Evolutionary conservation across 495 filamentous ascomycete genomes (phyloP), one percentile per base, ranked within the genome.

Genomic region (Chaetomidium leptoderma): DNA sequence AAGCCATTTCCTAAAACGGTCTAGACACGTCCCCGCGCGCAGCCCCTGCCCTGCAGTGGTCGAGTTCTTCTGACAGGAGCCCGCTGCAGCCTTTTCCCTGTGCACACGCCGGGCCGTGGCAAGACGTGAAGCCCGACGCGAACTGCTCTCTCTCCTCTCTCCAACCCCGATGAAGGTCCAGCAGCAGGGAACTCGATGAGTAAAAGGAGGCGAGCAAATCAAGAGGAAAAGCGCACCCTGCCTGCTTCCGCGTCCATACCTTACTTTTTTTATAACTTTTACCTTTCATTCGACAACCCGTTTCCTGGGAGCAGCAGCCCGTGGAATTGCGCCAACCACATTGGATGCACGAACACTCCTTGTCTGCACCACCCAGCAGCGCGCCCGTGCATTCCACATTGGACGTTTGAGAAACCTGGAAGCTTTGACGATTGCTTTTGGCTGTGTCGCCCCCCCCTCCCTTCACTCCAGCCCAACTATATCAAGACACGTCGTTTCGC

Each of bases 401-500:
- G 26, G 26, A 53, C 16, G 50, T 44, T 27, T 44, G 39, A 64
- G 54, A 61, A 61, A 63, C 63, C 57, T 65, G 66, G 51, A 60
- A 62, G 37, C 36, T 43, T 16, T 30, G 37, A 42, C 51, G 37
- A 16, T 53, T 57, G 33, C 55, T 60, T 57, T 60, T 57, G 64
- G 62, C 36, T 62, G 67, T 65, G 63, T 64, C 56, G 57, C 67
- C 67, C 69, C 70, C n/a, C 64, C 66, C 63, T 29, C 57, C 61
- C 55, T 55, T 19, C 44, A 16, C 57, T 62, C 62, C 70, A 77
- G 65, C 71, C 76, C 76, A 79, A 78, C 77, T 76, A 76, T 76
- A 78, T 79, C 77, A 77, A 76, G 76, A 79, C 76, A 79, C 77
- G 75, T 78, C 74, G 76, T 74, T 77, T 74, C 74, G 74, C 73